Evolutionary conservation across 2,329 filamentous ascomycete species (phyloP), one percentile per base, ranked within the genome.

Genomic region (Atkinsonella hypoxylon): DNA sequence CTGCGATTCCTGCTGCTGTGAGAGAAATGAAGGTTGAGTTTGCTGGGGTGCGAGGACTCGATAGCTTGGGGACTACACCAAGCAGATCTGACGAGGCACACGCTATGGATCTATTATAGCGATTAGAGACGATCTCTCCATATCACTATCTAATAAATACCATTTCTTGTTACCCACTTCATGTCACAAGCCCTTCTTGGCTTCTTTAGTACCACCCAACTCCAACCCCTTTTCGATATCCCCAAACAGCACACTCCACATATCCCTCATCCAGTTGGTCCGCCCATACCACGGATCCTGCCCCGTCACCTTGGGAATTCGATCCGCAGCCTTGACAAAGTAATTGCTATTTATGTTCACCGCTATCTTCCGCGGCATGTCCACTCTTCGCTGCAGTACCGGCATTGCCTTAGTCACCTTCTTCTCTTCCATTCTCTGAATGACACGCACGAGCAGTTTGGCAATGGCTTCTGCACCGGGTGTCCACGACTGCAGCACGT

Each of bases 401-500:
- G 81, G 79, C 18, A 72, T 69, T 1, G 74, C 74, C 17, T 63
- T 68, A 1, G 63, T 67, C 12, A 72, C 69, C 0, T 67, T 66
- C 20, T 73, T 69, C 0, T 67, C 65, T 20, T 73, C 64, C 75
- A 83, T 81, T 49, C 71, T 58, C 42, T 73, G 75, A 52, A 81
- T 58, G 2, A 84, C 63, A 0, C 77, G 68, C 4, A 71, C 68
- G 3, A 77, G 62, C 5, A 77, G 67, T 47, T 68, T 68, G 0
- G 71, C 70, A 38, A 63, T 66, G 0, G 70, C 68, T 52, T 86
- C 82, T 0, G 79, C 76, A 2, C 82, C 82, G 0, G 84, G 74
- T 0, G 83, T 87, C 83, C 83, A 88, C 0, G 76, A 77, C 0
- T 77, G 75, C 45, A 82, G 79, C 18, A 79, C 76, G 61, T 87